Base-by-base conservation (phyloP, 1,284 basidiomycete species). In the Fomitopsis pinicola region DNA sequence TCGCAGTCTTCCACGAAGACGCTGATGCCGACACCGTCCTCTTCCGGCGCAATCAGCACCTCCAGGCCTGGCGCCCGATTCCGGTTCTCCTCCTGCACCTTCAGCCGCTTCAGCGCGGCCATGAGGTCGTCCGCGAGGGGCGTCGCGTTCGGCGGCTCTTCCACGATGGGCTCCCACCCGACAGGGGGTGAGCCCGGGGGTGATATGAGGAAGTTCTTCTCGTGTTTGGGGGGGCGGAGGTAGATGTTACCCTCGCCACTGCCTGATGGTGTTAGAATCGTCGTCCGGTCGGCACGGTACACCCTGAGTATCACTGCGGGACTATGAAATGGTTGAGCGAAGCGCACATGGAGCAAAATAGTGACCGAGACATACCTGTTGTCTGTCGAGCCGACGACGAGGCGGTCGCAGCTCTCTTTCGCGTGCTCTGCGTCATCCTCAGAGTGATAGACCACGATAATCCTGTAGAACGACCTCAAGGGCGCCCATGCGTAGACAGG, bases 151-250 rank as follows among this genome's bases (percentile, higher is more conserved):
- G 97, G 97, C 6, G 94, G 94, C 22, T 97, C 95, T 76, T 99
- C 97, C 48, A 80, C 78, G 63, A 95, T 86, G 35, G 86, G 94
- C 71, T 97, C 95, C 97, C 97, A 99, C 1, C 97, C 97, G 2
- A 97, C 89, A 0, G 97, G 97, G 0, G 97, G 97, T 0, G 94
- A 96, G n/a, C 97, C 97, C 1, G 97, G 97, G 0, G 97, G 97
- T 0, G 95, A 98, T 67, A 99, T 97, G 58, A 99, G 83, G 77
- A 98, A 98, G 77, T 99, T 98, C 77, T 94, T 94, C 68, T 94
- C 91, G 42, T 88, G 71, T 0, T 82, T 78, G 0, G 97, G 97
- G 0, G 94, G 93, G 33, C 81, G 83, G 52, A 98, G 84, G 68
- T 89, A 84, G 63, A 80, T 79, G 19, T 75, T 77, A 57, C 80